Conservation (phyloP, 2,329 filamentous ascomycete genomes). For the Penicillium sp. region DNA sequence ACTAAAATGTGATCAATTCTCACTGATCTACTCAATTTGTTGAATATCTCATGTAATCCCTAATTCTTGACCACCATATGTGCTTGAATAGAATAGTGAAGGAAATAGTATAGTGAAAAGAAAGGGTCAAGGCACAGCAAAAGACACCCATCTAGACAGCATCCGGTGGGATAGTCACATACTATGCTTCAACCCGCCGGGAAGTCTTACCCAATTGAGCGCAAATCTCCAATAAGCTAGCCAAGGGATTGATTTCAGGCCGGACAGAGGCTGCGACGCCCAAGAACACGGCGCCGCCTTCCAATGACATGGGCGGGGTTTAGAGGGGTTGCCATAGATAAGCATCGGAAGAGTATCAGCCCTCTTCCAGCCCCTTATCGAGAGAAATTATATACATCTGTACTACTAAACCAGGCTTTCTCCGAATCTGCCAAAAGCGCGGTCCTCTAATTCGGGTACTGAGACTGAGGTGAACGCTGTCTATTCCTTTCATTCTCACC, state of each 20-base stretch:
- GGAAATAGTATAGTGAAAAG: no score
- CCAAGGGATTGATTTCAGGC: background rate
- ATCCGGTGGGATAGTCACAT: background rate
- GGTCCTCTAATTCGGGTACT: no score
- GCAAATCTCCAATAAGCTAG: background rate
- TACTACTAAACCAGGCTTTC: background rate
- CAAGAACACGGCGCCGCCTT: conserved; percentile 12
- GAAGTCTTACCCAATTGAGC: background rate
- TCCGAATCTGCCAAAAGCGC: background rate
- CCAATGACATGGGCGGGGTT: conserved; percentile 18
- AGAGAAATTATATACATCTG: background rate
- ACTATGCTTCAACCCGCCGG: background rate
- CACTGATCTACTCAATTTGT: no score
- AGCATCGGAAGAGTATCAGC: conserved; percentile 4
- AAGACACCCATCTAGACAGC: background rate
- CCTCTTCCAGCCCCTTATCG: background rate
- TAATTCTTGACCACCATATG: no score
- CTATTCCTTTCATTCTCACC: background rate
- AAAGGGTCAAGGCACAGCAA: background rate
- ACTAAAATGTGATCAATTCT: no score
- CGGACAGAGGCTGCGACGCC: conserved; percentile 2
- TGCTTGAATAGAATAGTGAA: no score
- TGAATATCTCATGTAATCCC: no score
- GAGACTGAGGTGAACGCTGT: background rate
- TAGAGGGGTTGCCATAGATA: conserved; percentile 16